Base-by-base conservation (phyloP, 768 basidiomycete species). In the Boletus sp. region DNA sequence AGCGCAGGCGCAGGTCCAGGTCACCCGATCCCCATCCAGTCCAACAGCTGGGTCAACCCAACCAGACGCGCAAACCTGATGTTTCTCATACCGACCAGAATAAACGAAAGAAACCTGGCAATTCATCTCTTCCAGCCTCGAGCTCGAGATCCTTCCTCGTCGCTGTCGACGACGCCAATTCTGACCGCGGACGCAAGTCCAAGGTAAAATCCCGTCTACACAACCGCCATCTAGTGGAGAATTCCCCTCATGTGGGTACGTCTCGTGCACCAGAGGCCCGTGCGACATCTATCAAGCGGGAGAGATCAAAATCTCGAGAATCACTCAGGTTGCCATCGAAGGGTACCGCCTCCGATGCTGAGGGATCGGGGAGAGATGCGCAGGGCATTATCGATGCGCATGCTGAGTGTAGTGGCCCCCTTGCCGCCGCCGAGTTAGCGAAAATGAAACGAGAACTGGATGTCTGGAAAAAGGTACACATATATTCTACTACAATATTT, bases 361-460 rank as follows among this genome's bases (percentile, higher is more conserved):
- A 64, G 14, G 69, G 68, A 25, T 64, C 66, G 1, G 65, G 62
- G 17, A 64, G 54, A 40, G 68, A 70, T 5, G 23, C 48, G 2
- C 59, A 60, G 43, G 56, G 45, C 8, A n/a, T 60, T 23, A 15
- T 51, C n/a, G 63, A 61, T 38, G 9, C 52, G 17, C 53, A 65
- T 27, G 19, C 39, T 14, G 69, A 64, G 13, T 68, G 64, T 29
- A 57, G 39, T 39, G 77, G 77, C 0, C 66, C 77, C 8, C 54
- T 78, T 55, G 75, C 79, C 6, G 63, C 69, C 13, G 74, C 78
- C 13, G 83, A 85, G 61, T 76, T 76, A 50, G 78, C 79, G n/a
- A 75, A 74, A 35, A 67, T 85, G 68, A 81, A 75, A 66, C 77
- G 74, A 33, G 85, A 90, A 58, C 62, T 85, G 5, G 84, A 87